phyloP scores from a whole-genome alignment of 257 asterid genomes.

The Lithospermum erythrorhizon region DNA sequence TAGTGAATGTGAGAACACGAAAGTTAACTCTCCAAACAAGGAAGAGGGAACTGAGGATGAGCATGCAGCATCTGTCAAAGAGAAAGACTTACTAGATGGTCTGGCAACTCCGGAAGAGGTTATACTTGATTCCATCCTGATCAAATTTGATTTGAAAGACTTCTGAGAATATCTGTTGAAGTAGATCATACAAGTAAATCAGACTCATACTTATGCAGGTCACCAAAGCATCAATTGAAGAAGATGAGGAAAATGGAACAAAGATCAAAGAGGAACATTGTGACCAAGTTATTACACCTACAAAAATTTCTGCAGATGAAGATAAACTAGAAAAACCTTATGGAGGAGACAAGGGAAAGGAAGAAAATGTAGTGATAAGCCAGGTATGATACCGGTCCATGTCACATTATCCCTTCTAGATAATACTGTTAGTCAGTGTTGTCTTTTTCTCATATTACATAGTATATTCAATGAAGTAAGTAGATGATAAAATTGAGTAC shows the following conservation, averaged over 20 bases:
- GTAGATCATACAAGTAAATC: background rate
- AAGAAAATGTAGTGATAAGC: constrained; percentile 12
- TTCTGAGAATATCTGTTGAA: background rate
- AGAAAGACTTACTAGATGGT: background rate
- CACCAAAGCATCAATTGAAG: background rate
- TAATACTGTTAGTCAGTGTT: background rate
- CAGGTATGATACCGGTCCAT: background rate
- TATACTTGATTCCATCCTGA: background rate
- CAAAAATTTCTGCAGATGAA: constrained; percentile 9
- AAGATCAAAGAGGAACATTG: constrained; percentile 1
- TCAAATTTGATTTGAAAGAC: background rate
- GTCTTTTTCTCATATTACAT: background rate
- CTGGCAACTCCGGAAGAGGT: background rate
- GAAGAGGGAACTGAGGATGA: constrained; percentile 4
- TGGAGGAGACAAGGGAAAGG: constrained; percentile 12
- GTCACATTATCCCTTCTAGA: background rate
- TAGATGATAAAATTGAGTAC: no score
- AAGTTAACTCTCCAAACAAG: constrained; percentile 3
- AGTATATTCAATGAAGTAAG: no score
- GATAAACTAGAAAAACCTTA: constrained; percentile 6
- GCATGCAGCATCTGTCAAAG: constrained; percentile 3
- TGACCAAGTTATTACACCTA: background rate
- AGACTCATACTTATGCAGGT: background rate
- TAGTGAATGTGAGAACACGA: constrained; percentile 5
- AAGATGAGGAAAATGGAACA: background rate